Conservation (phyloP, 352 stramenopile species). For the Phytophthora ohioensis region DNA sequence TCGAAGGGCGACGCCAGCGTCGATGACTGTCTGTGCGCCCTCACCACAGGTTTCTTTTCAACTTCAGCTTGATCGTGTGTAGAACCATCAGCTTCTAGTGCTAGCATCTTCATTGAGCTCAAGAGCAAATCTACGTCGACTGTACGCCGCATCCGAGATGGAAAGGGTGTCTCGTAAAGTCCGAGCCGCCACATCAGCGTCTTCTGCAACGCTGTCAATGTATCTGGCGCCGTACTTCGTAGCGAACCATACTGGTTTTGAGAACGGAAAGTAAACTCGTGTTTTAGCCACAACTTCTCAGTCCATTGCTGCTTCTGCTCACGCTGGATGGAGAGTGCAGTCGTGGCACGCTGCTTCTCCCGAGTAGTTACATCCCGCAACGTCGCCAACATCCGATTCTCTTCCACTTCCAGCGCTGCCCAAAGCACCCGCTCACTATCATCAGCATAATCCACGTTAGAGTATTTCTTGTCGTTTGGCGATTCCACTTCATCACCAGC, state of each 20-base stretch:
- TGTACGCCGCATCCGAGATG: slow-evolving; percentile 63
- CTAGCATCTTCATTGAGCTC: slow-evolving; percentile 31
- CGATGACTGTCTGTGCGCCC: slow-evolving; percentile 23
- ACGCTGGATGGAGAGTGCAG: slow-evolving; percentile 20
- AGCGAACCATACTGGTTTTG: slow-evolving; percentile 65
- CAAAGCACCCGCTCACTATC: slow-evolving; percentile 65
- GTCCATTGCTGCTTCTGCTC: slow-evolving; percentile 59
- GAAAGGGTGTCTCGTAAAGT: slow-evolving; percentile 71
- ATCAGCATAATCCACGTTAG: slow-evolving; percentile 45
- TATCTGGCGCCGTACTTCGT: slow-evolving; percentile 33
- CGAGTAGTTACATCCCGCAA: slow-evolving; percentile 55
- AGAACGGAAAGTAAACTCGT: slow-evolving; percentile 77
- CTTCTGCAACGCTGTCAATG: slow-evolving; percentile 40
- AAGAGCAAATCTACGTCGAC: slow-evolving; percentile 60
- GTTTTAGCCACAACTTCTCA: slow-evolving; percentile 61
- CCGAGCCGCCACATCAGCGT: slow-evolving; percentile 60
- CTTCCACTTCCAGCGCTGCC: slow-evolving; percentile 84
- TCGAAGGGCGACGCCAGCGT: slow-evolving; percentile 48
- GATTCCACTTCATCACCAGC: slow-evolving; percentile 22
- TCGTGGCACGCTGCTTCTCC: slow-evolving; percentile 48
- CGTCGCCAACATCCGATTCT: slow-evolving; percentile 77
- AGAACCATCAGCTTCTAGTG: slow-evolving; percentile 9
- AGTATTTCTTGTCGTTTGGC: slow-evolving; percentile 21
- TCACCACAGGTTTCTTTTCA: not conserved
- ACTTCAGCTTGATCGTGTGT: not conserved